Evolutionary conservation across 2,329 filamentous ascomycete genomes (phyloP).

Genomic region (Celoporthe dispersa): DNA sequence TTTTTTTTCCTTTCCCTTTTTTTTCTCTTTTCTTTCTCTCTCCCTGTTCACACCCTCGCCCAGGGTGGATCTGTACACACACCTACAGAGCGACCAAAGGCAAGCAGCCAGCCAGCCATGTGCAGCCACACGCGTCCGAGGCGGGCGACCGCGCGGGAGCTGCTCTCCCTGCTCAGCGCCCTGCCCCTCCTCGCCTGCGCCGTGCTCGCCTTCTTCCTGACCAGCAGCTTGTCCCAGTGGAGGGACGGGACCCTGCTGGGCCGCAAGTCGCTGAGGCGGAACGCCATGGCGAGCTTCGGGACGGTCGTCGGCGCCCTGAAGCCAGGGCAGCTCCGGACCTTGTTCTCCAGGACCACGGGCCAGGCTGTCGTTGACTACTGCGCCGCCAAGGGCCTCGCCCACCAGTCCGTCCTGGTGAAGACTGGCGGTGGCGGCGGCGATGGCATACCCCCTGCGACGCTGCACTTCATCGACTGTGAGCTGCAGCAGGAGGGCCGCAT

Average conservation of each 20-base stretch:
- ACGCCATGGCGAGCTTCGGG: slow-evolving; percentile 24
- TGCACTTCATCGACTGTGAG: slow-evolving; percentile 28
- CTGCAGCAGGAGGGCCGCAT: slow-evolving; percentile 19
- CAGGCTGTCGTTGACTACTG: slow-evolving; percentile 27
- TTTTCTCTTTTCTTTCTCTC: background rate
- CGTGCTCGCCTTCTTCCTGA: slow-evolving; percentile 22
- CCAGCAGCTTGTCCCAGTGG: slow-evolving; percentile 24
- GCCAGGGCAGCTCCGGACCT: slow-evolving; percentile 22
- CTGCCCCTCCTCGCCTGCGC: slow-evolving; percentile 19
- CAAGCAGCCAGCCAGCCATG: slow-evolving; percentile 14
- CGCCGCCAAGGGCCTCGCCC: slow-evolving; percentile 18
- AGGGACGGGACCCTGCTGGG: slow-evolving; percentile 44
- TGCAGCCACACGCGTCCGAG: slow-evolving; percentile 26
- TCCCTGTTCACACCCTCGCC: background rate
- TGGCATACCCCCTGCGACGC: slow-evolving; percentile 25
- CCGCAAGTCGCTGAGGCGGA: slow-evolving; percentile 19
- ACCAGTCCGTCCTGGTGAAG: slow-evolving; percentile 22
- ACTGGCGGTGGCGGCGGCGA: slow-evolving; percentile 25
- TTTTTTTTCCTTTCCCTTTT: background rate
- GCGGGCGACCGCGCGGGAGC: slow-evolving; percentile 17
- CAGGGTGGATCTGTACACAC: background rate
- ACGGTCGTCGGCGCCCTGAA: slow-evolving; percentile 21
- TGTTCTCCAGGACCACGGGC: slow-evolving; percentile 28
- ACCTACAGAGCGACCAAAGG: background rate
- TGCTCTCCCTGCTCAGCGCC: slow-evolving; percentile 18